These are phyloP conservation scores for Bolboschoenoplectus hybrid DNA, from an alignment of 202 grass and related monocot species.

Conservation along the genomic window DNA sequence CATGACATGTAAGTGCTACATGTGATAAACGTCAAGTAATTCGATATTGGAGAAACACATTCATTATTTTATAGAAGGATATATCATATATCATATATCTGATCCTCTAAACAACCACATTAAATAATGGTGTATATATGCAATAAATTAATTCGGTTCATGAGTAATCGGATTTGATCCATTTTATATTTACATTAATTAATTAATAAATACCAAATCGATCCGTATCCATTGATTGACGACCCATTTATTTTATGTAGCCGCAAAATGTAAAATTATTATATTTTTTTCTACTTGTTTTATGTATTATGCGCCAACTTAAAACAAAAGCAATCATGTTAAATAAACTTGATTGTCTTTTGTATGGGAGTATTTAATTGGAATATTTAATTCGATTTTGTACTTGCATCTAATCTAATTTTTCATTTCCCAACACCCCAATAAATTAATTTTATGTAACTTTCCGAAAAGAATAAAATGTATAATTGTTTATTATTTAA, in stretches of 20 bases:
- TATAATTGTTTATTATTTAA: not conserved
- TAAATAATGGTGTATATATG: not conserved
- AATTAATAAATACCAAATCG: too few species aligned
- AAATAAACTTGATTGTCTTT: not conserved
- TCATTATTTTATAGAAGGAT: not conserved
- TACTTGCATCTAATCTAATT: not conserved
- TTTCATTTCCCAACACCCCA: not conserved
- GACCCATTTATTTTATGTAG: too few species aligned
- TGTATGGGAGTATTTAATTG: not conserved
- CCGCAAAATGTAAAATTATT: too few species aligned
- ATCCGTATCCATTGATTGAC: too few species aligned
- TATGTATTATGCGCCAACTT: not conserved
- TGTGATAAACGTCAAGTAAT: not conserved
- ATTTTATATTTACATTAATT: too few species aligned
- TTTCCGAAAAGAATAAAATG: not conserved
- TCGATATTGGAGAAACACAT: not conserved
- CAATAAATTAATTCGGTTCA: too few species aligned
- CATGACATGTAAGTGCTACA: not conserved
- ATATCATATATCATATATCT: not conserved
- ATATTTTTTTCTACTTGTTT: too few species aligned
- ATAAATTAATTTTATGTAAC: not conserved
- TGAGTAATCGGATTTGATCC: too few species aligned
- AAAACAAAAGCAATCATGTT: not conserved
- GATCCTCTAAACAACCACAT: not conserved
- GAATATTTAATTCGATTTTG: not conserved